Base-by-base conservation (phyloP, 208 protist genomes). In the Crithidia bombi region DNA sequence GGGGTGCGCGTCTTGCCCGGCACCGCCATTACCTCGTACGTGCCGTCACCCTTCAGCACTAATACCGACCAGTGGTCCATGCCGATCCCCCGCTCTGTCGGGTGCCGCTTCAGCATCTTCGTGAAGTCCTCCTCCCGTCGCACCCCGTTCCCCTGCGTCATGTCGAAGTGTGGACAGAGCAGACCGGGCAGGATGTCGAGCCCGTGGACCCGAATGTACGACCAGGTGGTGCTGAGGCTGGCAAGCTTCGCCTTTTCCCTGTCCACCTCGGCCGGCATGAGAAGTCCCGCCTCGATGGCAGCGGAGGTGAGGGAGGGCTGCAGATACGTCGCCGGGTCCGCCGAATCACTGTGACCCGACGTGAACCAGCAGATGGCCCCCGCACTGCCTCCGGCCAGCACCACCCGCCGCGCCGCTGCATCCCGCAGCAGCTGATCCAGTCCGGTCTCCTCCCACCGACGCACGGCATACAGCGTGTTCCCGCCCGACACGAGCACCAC, bases 331-430 rank as follows among this genome's bases (percentile, higher is more conserved):
- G 76, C 41, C 14, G 93, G 91, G 71, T 97, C 83, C 14, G 90
- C 91, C 0, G 89, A 95, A 81, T 97, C 93, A 66, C 90, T 95
- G 81, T 97, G 93, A 1, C 90, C 90, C 0, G 79, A 75, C 14
- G 90, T 90, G 65, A 96, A 97, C 90, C 89, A 97, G 65, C 89
- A 94, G 57, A 97, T 95, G 6, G 90, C 93, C 0, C 93, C 93
- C 0, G 93, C 93, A 63, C 90, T 94, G 41, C 91, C 91, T 21
- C 93, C 93, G 5, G 89, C 85, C 28, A 97, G 61, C 30, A 97
- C 78, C 26, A 73, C 69, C 33, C 78, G 76, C 4, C 79, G 71
- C 25, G 77, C 76, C 21, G 71, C 74, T 1, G 78, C 83, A 5
- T 58, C 73, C 30, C 70, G 64, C 39, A 96, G 58, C 59, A 85